These are phyloP conservation scores for Ilex asprella DNA, from an alignment of 257 asterid genomes.

Conservation along the genomic window DNA sequence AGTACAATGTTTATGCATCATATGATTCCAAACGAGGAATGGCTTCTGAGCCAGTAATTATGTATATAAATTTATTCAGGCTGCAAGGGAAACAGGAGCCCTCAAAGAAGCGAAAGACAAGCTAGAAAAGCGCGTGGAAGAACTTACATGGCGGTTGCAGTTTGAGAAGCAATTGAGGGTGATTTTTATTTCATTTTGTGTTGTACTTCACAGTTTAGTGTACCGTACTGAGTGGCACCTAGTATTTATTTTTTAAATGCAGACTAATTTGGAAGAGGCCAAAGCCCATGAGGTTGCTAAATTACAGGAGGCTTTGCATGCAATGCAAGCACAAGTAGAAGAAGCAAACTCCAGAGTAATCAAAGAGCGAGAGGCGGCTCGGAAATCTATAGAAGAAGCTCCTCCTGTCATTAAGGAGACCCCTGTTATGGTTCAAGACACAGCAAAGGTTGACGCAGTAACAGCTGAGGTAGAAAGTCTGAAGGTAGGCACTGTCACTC, in stretches of 20 bases:
- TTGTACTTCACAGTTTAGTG: constrained; percentile 6
- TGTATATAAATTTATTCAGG: constrained; percentile 38
- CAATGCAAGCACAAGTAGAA: constrained; percentile 75
- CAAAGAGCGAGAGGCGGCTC: constrained; percentile 87
- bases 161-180: constrained; percentile 95
- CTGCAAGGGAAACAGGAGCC: constrained; percentile 96
- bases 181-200: constrained; percentile 10
- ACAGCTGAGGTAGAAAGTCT: constrained; percentile 70
- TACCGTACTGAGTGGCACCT: constrained; percentile 12
- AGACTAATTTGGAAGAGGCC: constrained; percentile 95
- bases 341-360: constrained; percentile 81
- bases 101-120: constrained; percentile 93
- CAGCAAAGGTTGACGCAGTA: constrained; percentile 73
- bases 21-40: constrained; percentile 1
- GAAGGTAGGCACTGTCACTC: constrained; percentile 43
- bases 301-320: constrained; percentile 74
- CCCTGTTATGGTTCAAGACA: constrained; percentile 89
- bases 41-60: constrained; percentile 3
- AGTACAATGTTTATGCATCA: neutral
- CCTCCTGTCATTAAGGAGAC: constrained; percentile 97
- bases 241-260: constrained; percentile 29
- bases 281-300: constrained; percentile 82
- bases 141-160: constrained; percentile 97
- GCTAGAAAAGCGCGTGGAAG: constrained; percentile 98
- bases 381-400: constrained; percentile 91